Evolutionary conservation across 2,329 filamentous ascomycete species (phyloP), one percentile per base, ranked within the genome.

Genomic region (Raffaelea ambrosiae): DNA sequence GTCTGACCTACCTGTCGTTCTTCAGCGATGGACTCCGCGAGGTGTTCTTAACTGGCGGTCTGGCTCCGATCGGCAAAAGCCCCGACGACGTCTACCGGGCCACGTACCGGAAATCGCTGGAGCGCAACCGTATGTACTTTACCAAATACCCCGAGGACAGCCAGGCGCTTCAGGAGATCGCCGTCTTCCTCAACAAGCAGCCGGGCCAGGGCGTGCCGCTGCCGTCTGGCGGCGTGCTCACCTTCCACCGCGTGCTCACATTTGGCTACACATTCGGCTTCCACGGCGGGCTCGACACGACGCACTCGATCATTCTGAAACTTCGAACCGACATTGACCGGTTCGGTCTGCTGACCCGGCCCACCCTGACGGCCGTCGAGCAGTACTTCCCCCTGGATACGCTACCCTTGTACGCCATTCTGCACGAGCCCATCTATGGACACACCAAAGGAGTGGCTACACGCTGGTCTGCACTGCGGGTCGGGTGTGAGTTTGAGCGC

Each of bases 391-490:
- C 74, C 3, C 89, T 88, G 58, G 89, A 96, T 59, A 76, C 79
- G 38, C 80, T 82, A 55, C 80, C 91, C 48, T 79, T 96, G 51
- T 97, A 96, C 61, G 84, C 86, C 21, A 72, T 96, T 36, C 69
- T 96, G 3, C 91, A 97, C 61, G 91, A 97, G 65, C 74, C 86
- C 8, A 84, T 90, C 56, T 97, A 96, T 70, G 91, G 85, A 62
- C 79, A 86, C 63, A 77, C 79, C 51, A 77, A 71, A 4, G 70
- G 72, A 8, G 62, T 74, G 31, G 72, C 79, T 9, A 83, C 87
- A 2, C 76, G 79, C 48, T 95, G 89, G 89, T 82, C 88, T 5
- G 85, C 86, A 2, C 70, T 83, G 36, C 73, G 82, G 3, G 67
- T 89, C 46, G 73, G 84, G 54, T 64, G 73, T 53, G 52, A 59